These are phyloP conservation scores for Pythium folliculosum DNA, from an alignment of 352 stramenopile species.

Conservation along the genomic window DNA sequence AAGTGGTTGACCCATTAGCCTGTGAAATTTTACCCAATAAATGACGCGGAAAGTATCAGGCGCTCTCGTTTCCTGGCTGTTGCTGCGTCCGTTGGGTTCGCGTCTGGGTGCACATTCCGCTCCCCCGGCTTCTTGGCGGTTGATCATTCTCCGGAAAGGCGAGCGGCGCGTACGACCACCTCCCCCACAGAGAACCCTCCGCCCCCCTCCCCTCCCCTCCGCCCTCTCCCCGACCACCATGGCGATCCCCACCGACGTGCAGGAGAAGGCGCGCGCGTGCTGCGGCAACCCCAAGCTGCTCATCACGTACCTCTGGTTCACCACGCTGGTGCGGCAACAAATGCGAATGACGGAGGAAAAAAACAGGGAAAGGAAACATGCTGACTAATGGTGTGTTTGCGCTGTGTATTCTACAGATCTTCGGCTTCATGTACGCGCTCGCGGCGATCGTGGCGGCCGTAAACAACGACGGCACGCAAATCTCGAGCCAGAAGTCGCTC, in stretches of 20 bases:
- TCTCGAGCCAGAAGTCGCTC: conserved; percentile 77
- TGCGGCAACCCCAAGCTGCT: conserved; percentile 80
- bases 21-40: conserved; percentile 12
- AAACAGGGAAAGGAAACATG: conserved; percentile 18
- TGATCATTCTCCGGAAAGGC: conserved; percentile 28
- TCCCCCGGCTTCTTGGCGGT: background rate
- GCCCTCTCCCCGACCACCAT: conserved; percentile 26
- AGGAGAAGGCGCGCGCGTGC: conserved; percentile 68
- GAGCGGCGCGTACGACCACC: conserved; percentile 7
- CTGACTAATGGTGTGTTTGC: background rate
- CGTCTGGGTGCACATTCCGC: conserved; percentile 12
- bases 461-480: conserved; percentile 66
- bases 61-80: background rate
- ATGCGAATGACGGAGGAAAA: background rate
- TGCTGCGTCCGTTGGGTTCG: conserved; percentile 16
- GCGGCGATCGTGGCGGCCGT: conserved; percentile 83
- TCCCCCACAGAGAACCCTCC: too few relatives aligned
- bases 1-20: background rate
- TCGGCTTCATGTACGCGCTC: conserved; percentile 87
- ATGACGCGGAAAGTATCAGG: conserved; percentile 23
- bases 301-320: conserved; percentile 88
- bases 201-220: background rate
- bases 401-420: conserved; percentile 22
- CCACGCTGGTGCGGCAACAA: conserved; percentile 56
- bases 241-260: conserved; percentile 53